phyloP scores from a whole-genome alignment of 2,329 filamentous ascomycete species.

The Penicillium decumbens region DNA sequence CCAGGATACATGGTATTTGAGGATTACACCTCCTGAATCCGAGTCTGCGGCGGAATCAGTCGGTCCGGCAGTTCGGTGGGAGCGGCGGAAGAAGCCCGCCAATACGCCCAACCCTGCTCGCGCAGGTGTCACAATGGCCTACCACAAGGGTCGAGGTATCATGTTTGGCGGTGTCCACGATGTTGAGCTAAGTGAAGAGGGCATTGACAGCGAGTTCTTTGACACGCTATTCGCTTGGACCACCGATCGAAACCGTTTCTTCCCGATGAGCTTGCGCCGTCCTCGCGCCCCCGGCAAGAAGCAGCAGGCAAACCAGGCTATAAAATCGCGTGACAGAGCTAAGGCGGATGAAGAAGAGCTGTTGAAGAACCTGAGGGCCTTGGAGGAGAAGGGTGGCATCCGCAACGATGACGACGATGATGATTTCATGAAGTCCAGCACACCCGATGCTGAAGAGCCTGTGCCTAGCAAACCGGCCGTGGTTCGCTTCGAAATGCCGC shows the following conservation, averaged over 20 bases:
- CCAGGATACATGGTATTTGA: conserved; percentile 90
- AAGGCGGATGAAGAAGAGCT: conserved; percentile 91
- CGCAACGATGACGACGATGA: conserved; percentile 48
- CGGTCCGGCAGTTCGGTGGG: conserved; percentile 77
- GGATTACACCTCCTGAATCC: conserved; percentile 66
- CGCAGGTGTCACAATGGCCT: conserved; percentile 88
- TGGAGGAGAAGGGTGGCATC: conserved; percentile 69
- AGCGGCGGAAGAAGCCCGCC: conserved; percentile 83
- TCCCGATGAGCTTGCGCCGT: conserved; percentile 72
- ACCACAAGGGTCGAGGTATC: conserved; percentile 88
- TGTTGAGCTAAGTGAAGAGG: conserved; percentile 84
- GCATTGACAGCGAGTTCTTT: conserved; percentile 96
- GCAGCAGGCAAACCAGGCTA: conserved; percentile 41
- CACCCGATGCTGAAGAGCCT: conserved; percentile 52
- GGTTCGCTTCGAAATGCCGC: conserved; percentile 76
- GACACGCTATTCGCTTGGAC: conserved; percentile 90
- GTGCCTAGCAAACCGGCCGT: conserved; percentile 56
- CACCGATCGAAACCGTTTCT: conserved; percentile 90
- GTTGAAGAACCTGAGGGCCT: conserved; percentile 74
- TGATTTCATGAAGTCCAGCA: conserved; percentile 34
- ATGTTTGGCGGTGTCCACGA: conserved; percentile 93
- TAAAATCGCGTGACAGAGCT: conserved; percentile 60
- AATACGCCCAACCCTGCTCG: conserved; percentile 80
- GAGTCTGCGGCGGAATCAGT: conserved; percentile 60
- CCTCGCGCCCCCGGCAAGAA: conserved; percentile 64